A percentile compares a stretch with the other conserved stretches of the same genome.
phyloP scores from a whole-genome alignment of 2,329 filamentous ascomycete genomes.

The Acephala macrosclerotiorum region DNA sequence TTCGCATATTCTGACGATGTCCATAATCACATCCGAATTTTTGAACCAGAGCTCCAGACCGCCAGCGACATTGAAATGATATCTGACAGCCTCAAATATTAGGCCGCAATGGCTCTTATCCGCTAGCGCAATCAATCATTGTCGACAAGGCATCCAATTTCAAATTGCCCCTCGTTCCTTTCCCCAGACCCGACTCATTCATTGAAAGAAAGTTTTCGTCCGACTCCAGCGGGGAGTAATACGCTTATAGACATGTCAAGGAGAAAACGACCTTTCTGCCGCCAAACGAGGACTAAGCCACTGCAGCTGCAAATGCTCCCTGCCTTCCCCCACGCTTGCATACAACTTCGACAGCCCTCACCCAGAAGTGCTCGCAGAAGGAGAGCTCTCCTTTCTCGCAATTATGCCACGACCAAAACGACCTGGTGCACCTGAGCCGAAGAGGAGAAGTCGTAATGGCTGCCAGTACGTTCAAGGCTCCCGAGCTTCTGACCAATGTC shows the following conservation, averaged over 20 bases:
- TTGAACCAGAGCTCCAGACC: no score
- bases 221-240: background rate
- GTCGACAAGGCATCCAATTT: constrained; percentile 1
- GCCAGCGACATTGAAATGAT: no score
- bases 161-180: background rate
- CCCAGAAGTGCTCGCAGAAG: background rate
- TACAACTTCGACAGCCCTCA: background rate
- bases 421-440: constrained; percentile 68
- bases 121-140: background rate
- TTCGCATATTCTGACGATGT: no score
- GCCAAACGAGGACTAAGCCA: background rate
- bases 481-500: background rate
- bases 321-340: background rate
- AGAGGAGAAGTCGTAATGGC: constrained; percentile 71
- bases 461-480: constrained; percentile 62
- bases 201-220: background rate
- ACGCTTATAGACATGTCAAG: background rate
- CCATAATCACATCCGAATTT: background rate
- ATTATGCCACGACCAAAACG: constrained; percentile 72
- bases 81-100: background rate
- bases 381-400: background rate
- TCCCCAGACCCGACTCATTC: background rate
- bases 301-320: constrained; percentile 1
- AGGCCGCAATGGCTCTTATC: background rate
- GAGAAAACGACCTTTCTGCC: background rate